phyloP scores from a whole-genome alignment of 164 flowering plant genomes.

The Aristolochia californica region DNA sequence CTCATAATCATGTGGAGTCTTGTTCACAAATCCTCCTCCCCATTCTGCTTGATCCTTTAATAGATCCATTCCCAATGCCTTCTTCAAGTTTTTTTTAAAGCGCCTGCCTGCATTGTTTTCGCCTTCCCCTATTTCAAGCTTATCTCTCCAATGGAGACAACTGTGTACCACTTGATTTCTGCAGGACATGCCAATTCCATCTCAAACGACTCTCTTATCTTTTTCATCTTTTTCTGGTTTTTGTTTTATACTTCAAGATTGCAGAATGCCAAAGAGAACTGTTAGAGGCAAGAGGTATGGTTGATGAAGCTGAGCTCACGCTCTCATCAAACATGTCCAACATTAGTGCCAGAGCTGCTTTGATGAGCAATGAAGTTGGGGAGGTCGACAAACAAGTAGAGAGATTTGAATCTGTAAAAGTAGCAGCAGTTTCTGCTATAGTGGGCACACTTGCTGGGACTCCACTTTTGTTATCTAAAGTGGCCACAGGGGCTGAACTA shows the following conservation, averaged over 20 bases:
- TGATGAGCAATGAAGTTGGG: conserved; percentile 9
- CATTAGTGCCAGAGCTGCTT: conserved; percentile 10
- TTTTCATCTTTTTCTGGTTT: no score
- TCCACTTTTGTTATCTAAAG: conserved; percentile 57
- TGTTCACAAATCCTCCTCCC: no score
- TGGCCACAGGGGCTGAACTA: conserved; percentile 30
- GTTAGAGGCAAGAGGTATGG: conserved; percentile 54
- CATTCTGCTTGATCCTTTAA: no score
- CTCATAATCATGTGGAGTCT: no score
- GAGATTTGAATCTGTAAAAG: conserved; percentile 74
- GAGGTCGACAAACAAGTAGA: conserved; percentile 41
- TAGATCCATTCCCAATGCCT: no score
- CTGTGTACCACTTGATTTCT: no score
- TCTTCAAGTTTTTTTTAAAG: no score
- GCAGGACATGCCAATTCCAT: no score
- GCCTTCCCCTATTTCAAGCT: no score
- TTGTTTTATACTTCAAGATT: conserved; percentile 36
- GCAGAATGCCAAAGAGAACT: conserved; percentile 82
- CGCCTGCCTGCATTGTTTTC: no score
- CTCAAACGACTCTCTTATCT: no score
- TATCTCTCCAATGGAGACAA: no score
- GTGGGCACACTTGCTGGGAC: conserved; percentile 72
- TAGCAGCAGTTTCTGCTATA: conserved; percentile 57
- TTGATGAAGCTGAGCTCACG: conserved; percentile 74
- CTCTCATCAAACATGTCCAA: conserved; percentile 20